Percentiles rank a stretch among this genome's conserved stretches.
Conservation (phyloP, 2,329 filamentous ascomycete genomes). For the Pyrenophora teres region DNA sequence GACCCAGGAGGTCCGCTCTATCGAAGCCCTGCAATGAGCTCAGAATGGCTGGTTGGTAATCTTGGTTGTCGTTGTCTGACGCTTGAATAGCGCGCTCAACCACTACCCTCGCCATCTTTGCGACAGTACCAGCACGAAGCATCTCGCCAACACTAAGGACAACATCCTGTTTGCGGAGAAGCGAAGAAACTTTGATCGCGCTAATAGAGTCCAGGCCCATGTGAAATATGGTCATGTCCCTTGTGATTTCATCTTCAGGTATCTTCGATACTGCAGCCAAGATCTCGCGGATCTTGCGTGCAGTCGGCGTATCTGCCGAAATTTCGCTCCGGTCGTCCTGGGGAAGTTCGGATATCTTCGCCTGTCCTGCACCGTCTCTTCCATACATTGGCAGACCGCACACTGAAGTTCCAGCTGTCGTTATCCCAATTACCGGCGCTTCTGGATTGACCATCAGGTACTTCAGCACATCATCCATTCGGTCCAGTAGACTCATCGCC, state of each 20-base stretch:
- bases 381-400: slow-evolving; percentile 64
- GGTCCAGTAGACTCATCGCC: slow-evolving; percentile 58
- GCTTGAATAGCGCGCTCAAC: slow-evolving; percentile 15
- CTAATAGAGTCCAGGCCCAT: slow-evolving; percentile 91
- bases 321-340: background rate
- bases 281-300: slow-evolving; percentile 51
- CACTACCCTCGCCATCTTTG: slow-evolving; percentile 61
- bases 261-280: slow-evolving; percentile 65
- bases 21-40: slow-evolving; percentile 49
- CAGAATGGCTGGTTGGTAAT: slow-evolving; percentile 5
- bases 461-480: slow-evolving; percentile 64
- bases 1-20: slow-evolving; percentile 45
- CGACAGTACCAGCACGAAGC: slow-evolving; percentile 67
- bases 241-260: slow-evolving; percentile 61
- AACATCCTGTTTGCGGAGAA: slow-evolving; percentile 68
- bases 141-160: slow-evolving; percentile 72
- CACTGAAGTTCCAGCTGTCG: slow-evolving; percentile 60
- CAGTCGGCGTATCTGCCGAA: slow-evolving; percentile 37
- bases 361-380: background rate
- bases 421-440: slow-evolving; percentile 60
- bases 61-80: slow-evolving; percentile 3
- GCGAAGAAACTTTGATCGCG: slow-evolving; percentile 78
- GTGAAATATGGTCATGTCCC: slow-evolving; percentile 73
- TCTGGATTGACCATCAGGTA: slow-evolving; percentile 59
- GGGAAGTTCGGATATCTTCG: background rate